Base-by-base conservation (phyloP, 768 basidiomycete species). In the Phallus indusiatus region DNA sequence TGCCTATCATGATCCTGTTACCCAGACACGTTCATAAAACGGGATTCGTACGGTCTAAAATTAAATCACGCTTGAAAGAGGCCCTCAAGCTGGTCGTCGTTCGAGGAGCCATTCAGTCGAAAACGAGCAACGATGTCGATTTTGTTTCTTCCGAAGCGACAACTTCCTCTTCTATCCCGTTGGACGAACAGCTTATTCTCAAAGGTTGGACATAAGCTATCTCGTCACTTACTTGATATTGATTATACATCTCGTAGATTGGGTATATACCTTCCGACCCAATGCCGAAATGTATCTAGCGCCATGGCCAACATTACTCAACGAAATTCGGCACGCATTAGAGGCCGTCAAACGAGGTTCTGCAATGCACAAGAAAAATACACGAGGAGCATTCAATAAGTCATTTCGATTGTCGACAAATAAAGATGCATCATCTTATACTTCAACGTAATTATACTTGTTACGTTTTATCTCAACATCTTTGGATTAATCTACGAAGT, bases 211-310 rank as follows among this genome's bases (percentile, higher is more conserved):
- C 28, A 28, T 28, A 7, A 28, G 28, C 28, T 28, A 28, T 28
- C 28, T 28, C n/a, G 42, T 14, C 42, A 14, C 9, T 42, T 11
- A 42, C 42, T n/a, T 42, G 4, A 42, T n/a, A 34, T 47, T 34
- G 3, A 20, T 1, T 17, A 52, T 33, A 37, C 51, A n/a, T 46
- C 53, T 51, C 14, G 35, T 42, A 51, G 57, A 36, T 53, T 59
- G 57, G 57, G 47, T 36, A 22, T 59, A 59, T 42, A 33, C 52
- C 33, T 51, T 59, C 33, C 57, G 57, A 35, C 57, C 57, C 17
- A 42, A 24, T 1, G 49, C 52, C 1, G 57, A 59, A 50, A 33
- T 36, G 11, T 53, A 59, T 20, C 57, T 48, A 4, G 20, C 18
- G 8, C 49, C 49, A 17, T 59, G 48, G 57, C 48, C 49, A 22